Evolutionary conservation across 306 rosid genomes (phyloP), one percentile per base, ranked within the genome.

Genomic region (Crotalaria pallida): DNA sequence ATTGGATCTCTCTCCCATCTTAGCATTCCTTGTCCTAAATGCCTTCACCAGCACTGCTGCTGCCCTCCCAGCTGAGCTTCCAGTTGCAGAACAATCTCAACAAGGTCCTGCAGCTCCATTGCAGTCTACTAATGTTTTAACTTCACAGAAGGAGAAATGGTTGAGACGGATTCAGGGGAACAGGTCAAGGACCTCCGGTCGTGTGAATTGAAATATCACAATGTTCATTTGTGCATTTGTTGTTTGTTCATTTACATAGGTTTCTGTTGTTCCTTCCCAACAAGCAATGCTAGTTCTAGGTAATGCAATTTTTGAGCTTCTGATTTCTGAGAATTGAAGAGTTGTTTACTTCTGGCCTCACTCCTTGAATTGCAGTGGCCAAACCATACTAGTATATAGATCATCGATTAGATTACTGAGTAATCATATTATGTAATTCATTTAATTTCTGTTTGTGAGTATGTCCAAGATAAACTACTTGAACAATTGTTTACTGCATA

Each of bases 61-160:
- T 23, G 99, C 99, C n/a, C 88, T 94, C 61, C 97, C 97, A 50
- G 99, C 99, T 1, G 99, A 94, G 81, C 96, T 91, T 73, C 96
- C 98, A 7, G 66, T 41, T 55, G 7, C 84, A 18, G 79, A 76
- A 65, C 80, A 84, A 41, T 67, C 85, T 16, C 76, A 69, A 64
- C 75, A 68, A 41, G 60, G 67, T 36, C n/a, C 62, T 61, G 64
- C 77, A 21, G 58, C 88, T 58, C 68, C 59, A 33, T 22, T 69
- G 8, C 75, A 62, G 6, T 29, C 72, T 33, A 24, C 76, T 19
- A 45, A 77, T 59, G 78, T 72, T 65, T 72, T 66, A 79, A 40
- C 84, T 6, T 73, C 92, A 33, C 97, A 89, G 84, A 77, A 78
- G 82, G 89, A 88, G 79, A 94, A 91, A 81, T 94, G 99, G 99